Evolutionary conservation across 2,329 filamentous ascomycete genomes (phyloP).

Genomic region (Colletotrichum liaoningense): DNA sequence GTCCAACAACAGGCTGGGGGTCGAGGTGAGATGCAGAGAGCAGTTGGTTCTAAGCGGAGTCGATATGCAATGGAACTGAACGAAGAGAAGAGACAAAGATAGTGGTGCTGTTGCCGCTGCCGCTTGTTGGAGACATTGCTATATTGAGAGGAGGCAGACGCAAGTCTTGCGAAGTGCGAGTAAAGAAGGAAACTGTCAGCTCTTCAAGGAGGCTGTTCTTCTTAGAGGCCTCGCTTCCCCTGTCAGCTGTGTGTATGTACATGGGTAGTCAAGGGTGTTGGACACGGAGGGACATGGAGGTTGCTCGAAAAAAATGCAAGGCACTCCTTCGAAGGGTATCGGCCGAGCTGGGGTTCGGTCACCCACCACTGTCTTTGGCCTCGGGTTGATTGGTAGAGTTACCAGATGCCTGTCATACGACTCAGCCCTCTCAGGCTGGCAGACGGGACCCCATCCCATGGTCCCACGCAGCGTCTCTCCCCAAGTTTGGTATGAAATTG

Average conservation of each 20-base stretch:
- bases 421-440: constrained; percentile 36
- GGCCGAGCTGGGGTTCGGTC: constrained; percentile 33
- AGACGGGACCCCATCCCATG: constrained; percentile 18
- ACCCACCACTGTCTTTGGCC: constrained; percentile 29
- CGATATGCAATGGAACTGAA: constrained; percentile 51
- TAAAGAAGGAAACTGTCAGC: constrained; percentile 37
- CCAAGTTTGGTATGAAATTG: constrained; percentile 23
- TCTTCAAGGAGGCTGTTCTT: constrained; percentile 40
- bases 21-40: constrained; percentile 40
- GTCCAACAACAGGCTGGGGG: constrained; percentile 46
- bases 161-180: constrained; percentile 41
- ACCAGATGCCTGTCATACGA: constrained; percentile 35
- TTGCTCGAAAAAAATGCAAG: constrained; percentile 38
- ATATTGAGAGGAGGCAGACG: constrained; percentile 48
- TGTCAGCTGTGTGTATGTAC: constrained; percentile 40
- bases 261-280: constrained; percentile 35
- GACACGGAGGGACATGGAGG: constrained; percentile 20
- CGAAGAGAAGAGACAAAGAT: constrained; percentile 47
- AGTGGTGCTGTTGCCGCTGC: constrained; percentile 37
- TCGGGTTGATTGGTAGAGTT: constrained; percentile 33
- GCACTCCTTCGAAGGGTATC: constrained; percentile 37
- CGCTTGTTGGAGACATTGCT: constrained; percentile 51
- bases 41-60: constrained; percentile 43
- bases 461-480: constrained; percentile 33
- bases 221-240: constrained; percentile 38